Base-by-base conservation (phyloP, 352 stramenopile genomes). In the Phytophthora megakarya region DNA sequence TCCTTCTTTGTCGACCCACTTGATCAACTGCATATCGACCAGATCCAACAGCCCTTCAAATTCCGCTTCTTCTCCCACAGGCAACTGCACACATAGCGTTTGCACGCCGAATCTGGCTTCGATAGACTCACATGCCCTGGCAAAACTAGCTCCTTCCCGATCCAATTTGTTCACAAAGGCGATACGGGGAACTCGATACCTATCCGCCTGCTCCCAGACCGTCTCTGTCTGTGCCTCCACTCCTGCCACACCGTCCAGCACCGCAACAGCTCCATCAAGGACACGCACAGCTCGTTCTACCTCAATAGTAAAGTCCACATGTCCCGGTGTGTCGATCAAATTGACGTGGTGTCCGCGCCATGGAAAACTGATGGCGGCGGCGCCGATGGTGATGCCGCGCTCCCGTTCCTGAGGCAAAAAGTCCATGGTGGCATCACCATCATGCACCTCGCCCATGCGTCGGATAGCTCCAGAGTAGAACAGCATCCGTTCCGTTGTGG, bases 261-360 rank as follows among this genome's bases (percentile, higher is more conserved):
- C 93, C 0, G 96, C 91, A 18, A 99, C 88, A n/a, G 95, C 97
- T 49, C 97, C 97, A 75, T 99, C 97, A 46, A 99, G 71, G 23
- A 99, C 97, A 44, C 97, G 92, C 48, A 99, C 79, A 18, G 93
- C 96, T 66, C 97, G 90, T 76, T 99, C 97, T 22, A 99, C 97
- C 67, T 99, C 97, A 50, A 99, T 85, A 21, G 97, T 99, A 73
- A 99, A 99, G 83, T 99, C 97, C 23, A 99, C 97, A 75, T 97
- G 90, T 22, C 97, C 96, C 4, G 97, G 97, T 11, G 97, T 99
- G 60, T 99, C 97, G 62, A 99, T 98, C 30, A 99, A 89, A 77
- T 99, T 99, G 57, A 99, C 93, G 47, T 95, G 68, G 73, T 98
- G 89, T 32, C 96, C 88, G 2, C 88, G 88, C 97, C 97, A 99